phyloP scores from a whole-genome alignment of 352 stramenopile species.

The Sclerospora graminicola region DNA sequence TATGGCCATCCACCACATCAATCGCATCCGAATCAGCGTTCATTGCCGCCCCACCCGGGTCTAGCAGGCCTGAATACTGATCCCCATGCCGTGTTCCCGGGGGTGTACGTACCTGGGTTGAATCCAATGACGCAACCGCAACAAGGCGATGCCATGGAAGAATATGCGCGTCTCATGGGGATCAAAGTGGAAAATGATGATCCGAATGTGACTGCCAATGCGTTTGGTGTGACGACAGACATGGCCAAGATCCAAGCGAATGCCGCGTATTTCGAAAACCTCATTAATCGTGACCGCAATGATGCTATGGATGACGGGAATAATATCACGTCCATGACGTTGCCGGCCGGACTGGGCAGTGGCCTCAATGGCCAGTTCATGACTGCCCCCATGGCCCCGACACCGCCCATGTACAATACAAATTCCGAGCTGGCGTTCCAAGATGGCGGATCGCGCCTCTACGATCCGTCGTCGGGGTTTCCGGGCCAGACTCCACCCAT shows the following conservation, averaged over 20 bases:
- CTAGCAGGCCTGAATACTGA: constrained; percentile 8
- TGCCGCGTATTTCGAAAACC: constrained; percentile 71
- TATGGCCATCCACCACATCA: constrained; percentile 23
- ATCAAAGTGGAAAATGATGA: constrained; percentile 66
- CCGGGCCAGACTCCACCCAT: constrained; percentile 23
- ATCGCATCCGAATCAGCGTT: constrained; percentile 6
- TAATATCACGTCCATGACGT: constrained; percentile 53
- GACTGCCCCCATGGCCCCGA: constrained; percentile 16
- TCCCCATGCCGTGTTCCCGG: constrained; percentile 23
- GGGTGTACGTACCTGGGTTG: constrained; percentile 37
- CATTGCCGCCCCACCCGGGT: constrained; percentile 4
- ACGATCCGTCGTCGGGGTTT: constrained; percentile 51
- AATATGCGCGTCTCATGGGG: constrained; percentile 75
- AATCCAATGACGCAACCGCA: constrained; percentile 38
- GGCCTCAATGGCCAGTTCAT: constrained; percentile 49
- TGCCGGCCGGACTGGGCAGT: constrained; percentile 53
- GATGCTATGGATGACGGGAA: constrained; percentile 32
- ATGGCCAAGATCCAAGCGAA: constrained; percentile 70
- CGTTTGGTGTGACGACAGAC: constrained; percentile 22
- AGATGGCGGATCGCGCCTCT: constrained; percentile 53
- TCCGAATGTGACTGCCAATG: constrained; percentile 26
- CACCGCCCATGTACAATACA: constrained; percentile 34
- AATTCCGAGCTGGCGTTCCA: constrained; percentile 51
- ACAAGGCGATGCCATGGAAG: constrained; percentile 51
- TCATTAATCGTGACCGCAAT: constrained; percentile 49